A percentile compares a stretch with the other conserved stretches of the same genome.
These are phyloP conservation scores for Sordariomycetes sp. DNA, from an alignment of 2,329 filamentous ascomycete species.

Conservation along the genomic window DNA sequence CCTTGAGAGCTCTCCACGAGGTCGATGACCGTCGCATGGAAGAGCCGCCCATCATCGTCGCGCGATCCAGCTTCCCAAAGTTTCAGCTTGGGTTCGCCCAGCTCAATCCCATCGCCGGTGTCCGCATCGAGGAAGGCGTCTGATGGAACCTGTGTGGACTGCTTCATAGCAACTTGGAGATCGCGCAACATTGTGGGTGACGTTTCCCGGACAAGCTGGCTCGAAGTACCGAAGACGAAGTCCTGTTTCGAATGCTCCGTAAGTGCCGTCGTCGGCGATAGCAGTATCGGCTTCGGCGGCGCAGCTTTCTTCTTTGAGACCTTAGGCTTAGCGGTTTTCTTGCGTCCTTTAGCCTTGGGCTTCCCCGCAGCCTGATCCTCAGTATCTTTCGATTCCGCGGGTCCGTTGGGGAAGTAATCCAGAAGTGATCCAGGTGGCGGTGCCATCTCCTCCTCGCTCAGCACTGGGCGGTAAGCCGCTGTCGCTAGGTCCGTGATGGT, in stretches of 20 bases:
- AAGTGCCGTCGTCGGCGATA: constrained; percentile 61
- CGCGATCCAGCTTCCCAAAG: constrained; percentile 67
- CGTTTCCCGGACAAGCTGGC: constrained; percentile 67
- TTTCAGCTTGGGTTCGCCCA: constrained; percentile 13
- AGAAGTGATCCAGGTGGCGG: constrained; percentile 28
- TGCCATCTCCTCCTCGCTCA: constrained; percentile 19
- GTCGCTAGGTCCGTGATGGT: constrained; percentile 75
- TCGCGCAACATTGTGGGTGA: constrained; percentile 57
- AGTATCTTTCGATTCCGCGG: constrained; percentile 1
- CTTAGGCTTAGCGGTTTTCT: constrained; percentile 12
- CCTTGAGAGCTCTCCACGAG: constrained; percentile 34
- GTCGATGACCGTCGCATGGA: constrained; percentile 55
- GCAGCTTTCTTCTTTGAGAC: constrained; percentile 32
- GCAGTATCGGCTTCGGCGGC: constrained; percentile 39
- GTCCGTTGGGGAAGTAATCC: constrained; percentile 27
- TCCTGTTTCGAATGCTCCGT: constrained; percentile 60
- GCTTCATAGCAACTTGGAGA: constrained; percentile 50
- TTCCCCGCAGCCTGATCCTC: constrained; percentile 8
- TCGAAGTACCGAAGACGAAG: constrained; percentile 79
- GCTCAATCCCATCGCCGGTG: not conserved
- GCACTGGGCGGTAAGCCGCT: constrained; percentile 47
- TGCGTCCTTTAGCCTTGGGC: constrained; percentile 18
- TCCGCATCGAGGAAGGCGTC: not conserved
- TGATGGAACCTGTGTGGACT: constrained; percentile 37
- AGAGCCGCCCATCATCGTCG: constrained; percentile 53